Evolutionary conservation across 371 early-diverging fungal genomes (phyloP).

Genomic region (Syncephalastrum sp.): DNA sequence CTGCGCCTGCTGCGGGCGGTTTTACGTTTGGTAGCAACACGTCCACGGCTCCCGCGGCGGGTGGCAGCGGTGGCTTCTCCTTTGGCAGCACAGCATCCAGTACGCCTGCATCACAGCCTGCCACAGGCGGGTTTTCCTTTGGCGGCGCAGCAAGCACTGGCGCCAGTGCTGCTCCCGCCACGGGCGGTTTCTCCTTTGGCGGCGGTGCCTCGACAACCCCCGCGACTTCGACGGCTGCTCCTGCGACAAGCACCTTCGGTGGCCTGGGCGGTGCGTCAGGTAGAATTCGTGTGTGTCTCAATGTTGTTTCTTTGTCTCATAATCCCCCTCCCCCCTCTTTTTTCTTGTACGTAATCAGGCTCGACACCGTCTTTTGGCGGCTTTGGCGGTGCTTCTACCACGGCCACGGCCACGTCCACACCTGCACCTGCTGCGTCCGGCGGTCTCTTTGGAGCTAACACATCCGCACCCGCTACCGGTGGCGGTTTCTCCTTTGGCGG

Average conservation of each 20-base stretch:
- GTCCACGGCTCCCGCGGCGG: constrained; percentile 10
- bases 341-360: not conserved
- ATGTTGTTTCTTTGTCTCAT: no score
- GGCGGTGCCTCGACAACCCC: constrained; percentile 3
- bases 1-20: constrained; percentile 7
- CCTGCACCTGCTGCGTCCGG: constrained; percentile 9
- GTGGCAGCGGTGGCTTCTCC: constrained; percentile 18
- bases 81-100: constrained; percentile 4
- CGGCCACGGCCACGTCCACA: constrained; percentile 10
- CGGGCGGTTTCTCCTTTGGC: constrained; percentile 9
- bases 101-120: constrained; percentile 1
- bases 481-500: not conserved
- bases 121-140: constrained; percentile 14
- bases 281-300: no score
- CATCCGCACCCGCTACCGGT: constrained; percentile 7
- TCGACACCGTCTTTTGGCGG: constrained; percentile 6
- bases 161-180: constrained; percentile 8
- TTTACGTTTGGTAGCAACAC: constrained; percentile 6
- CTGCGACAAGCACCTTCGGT: constrained; percentile 1
- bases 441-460: constrained; percentile 1
- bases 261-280: no score
- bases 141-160: constrained; percentile 8
- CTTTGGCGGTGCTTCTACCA: constrained; percentile 13
- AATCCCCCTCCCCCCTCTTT: no score
- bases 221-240: constrained; percentile 8